Evolutionary conservation across 176 grass and related monocot species (phyloP), one percentile per base, ranked within the genome.

Genomic region (Aegilops speltoides): DNA sequence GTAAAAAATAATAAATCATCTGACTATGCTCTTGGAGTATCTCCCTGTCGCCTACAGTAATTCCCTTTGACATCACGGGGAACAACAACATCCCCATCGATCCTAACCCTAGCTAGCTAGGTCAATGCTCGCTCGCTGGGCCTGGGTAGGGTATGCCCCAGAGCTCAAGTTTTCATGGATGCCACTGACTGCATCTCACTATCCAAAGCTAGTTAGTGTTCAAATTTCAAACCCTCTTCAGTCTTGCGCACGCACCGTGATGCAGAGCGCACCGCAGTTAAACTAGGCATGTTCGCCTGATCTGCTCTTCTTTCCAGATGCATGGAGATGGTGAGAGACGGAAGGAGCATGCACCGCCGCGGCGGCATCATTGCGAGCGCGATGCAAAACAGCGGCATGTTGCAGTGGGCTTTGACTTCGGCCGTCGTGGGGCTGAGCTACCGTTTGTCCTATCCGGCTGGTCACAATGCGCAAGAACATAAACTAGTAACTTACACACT

Each of bases 341-440:
- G 41, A 76, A 68, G 59, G 38, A 63, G 43, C 34, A 15, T 52
- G 15, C 48, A 54, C 23, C 22, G 32, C 22, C 20, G 57, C 3
- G 37, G 9, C 2, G 22, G 13, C 85, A 74, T 73, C 38, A 69
- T 83, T 34, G 43, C 29, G 40, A 52, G n/a, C 10, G 80, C 76
- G 76, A 69, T 70, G 81, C 73, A 45, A 76, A 52, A 48, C 0
- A 28, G 36, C 2, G 69, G 14, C 23, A 50, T 1, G 14, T 25
- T 26, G 38, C 38, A 32, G 19, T 11, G 46, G 15, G 71, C 54
- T 89, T 89, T 89, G 90, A 89, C 86, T 92, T 83, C 1, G 86
- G 31, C 22, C 24, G 10, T 57, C 24, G 10, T 57, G 33, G 26
- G 71, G 32, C 34, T 48, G 45, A 69, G 50, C 50, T 54, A 34